Evolutionary conservation across 225 moss, liverwort and hornwort genomes (phyloP).

Genomic region (Sphagnum tenellum): DNA sequence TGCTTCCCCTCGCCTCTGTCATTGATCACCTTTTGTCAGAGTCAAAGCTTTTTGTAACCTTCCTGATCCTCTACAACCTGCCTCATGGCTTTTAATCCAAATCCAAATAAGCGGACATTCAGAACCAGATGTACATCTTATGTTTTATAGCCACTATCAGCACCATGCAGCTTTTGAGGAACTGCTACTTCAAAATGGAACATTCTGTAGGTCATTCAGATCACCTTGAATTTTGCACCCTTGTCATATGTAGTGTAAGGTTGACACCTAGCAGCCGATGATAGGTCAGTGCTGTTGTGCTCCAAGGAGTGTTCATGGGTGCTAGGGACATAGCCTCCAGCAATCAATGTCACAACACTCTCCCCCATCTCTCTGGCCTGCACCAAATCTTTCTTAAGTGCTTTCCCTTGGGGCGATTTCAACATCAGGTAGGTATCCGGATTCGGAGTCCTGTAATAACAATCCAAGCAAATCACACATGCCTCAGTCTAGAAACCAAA

Average conservation of each 20-base stretch:
- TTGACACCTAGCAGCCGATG: conserved; percentile 85
- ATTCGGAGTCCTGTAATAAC: conserved; percentile 63
- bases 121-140: too few relatives aligned
- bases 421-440: conserved; percentile 75
- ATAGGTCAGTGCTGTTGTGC: conserved; percentile 31
- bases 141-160: too few relatives aligned
- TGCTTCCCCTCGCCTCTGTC: conserved; percentile 63
- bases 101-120: too few relatives aligned
- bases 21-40: neutral
- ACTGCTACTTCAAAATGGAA: too few relatives aligned
- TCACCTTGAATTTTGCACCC: conserved; percentile 55
- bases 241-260: conserved; percentile 61
- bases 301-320: conserved; percentile 34
- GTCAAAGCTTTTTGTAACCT: too few relatives aligned
- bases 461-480: neutral
- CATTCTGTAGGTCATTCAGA: neutral
- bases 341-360: conserved; percentile 74
- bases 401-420: conserved; percentile 72
- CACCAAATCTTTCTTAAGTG: conserved; percentile 47
- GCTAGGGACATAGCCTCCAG: conserved; percentile 41
- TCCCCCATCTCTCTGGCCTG: conserved; percentile 39
- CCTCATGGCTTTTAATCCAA: too few relatives aligned
- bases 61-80: too few relatives aligned
- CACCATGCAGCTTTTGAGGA: too few relatives aligned
- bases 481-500: neutral